phyloP scores from a whole-genome alignment of 73 alveolate species.

The Effrenium voratum region DNA sequence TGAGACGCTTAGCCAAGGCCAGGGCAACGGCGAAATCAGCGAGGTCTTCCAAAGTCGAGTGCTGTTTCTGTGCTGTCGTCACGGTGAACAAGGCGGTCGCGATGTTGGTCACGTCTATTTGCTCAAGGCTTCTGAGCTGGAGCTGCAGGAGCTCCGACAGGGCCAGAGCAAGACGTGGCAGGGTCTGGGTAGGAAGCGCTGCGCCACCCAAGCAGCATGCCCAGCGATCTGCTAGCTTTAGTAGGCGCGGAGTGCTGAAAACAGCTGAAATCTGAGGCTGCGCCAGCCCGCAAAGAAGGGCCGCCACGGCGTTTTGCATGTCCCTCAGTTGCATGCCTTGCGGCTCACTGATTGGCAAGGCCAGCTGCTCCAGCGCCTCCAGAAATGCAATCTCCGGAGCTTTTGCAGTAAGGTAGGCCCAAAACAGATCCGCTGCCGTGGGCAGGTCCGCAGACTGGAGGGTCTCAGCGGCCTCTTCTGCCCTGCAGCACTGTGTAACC shows the following conservation, averaged over 20 bases:
- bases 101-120: too few species aligned
- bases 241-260: not conserved
- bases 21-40: constrained; percentile 37
- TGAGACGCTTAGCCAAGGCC: not conserved
- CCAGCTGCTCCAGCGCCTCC: not conserved
- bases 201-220: not conserved
- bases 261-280: constrained; percentile 13
- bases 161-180: constrained; percentile 61
- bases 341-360: not conserved
- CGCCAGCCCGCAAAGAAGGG: constrained; percentile 58
- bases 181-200: constrained; percentile 20
- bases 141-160: constrained; percentile 44
- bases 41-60: constrained; percentile 38
- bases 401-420: constrained; percentile 54
- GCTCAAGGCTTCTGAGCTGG: too few species aligned
- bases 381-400: constrained; percentile 28
- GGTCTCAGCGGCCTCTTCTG: constrained; percentile 29
- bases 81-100: not conserved
- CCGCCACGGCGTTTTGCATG: not conserved
- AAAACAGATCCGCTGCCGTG: constrained; percentile 56
- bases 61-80: not conserved
- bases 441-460: constrained; percentile 7
- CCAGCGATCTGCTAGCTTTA: not conserved
- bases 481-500: not conserved
- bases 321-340: not conserved